Evolutionary conservation across 768 basidiomycete genomes (phyloP), one percentile per base, ranked within the genome.

Genomic region (Agrocybe pediades): DNA sequence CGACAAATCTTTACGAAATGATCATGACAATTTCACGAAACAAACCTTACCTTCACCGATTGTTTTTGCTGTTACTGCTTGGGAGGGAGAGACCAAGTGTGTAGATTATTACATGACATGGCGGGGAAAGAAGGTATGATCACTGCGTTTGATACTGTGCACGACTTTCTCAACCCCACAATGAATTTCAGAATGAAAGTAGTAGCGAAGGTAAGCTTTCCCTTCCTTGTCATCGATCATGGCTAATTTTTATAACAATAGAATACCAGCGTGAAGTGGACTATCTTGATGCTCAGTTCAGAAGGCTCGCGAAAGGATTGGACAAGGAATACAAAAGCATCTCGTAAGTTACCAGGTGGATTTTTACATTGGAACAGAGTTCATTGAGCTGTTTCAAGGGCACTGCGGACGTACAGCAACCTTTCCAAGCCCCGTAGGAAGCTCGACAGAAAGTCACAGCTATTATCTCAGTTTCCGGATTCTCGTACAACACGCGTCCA

Each of bases 31-130:
- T 44, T 51, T 55, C 26, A 51, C 41, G 41, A 53, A 56, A 55
- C 43, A 58, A 55, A 39, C 62, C 20, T 58, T 57, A 53, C 54
- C 70, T 61, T 53, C 71, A 41, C 65, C 73, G 4, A 69, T 79
- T 19, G 77, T 80, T 13, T 80, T 80, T 59, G 80, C 76, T 2
- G 71, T 79, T 54, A 70, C 75, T 17, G 72, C 68, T 16, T 63
- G 66, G 56, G 70, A 74, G 20, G 71, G 68, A 9, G 72, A 71
- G 19, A 67, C 69, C 48, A 77, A 72, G 57, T 71, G 72, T 33
- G 72, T 79, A 27, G 77, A 82, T 60, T 81, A 78, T 62, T 80
- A 80, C 57, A 76, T 79, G 75, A 74, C 76, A 25, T 80, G 79
- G 79, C 68, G 70, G 56, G 71, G 74, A 13, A 71, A 74, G 63